Evolutionary conservation across 2,329 filamentous ascomycete genomes (phyloP), one percentile per base, ranked within the genome.

Genomic region (Botrytis deweyae): DNA sequence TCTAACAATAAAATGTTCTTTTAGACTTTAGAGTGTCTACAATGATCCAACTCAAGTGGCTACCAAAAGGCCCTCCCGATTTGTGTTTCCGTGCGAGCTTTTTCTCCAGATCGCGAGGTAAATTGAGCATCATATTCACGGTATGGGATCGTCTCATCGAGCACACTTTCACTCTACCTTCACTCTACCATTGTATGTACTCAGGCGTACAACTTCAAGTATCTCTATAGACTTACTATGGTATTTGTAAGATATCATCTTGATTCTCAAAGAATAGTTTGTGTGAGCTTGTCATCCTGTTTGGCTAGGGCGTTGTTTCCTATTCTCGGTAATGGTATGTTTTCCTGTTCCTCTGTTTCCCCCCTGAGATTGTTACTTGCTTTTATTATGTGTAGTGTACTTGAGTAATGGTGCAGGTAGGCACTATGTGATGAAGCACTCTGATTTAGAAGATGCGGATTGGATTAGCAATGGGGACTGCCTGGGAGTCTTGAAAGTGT

Each of bases 31-130:
- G 1, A 58, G 3, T 9, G 0, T 9, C 52, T 18, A 4, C n/a
- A 33, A 29, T 18, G 16, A 58, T 8, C 1, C 9, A 18, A 29
- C 5, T 29, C 52, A 29, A 58, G 7, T 29, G 6, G 25, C n/a
- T 9, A 58, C 1, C 7, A 29, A 16, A 29, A 0, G 2, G 3
- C 14, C 2, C 14, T 14, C 1, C n/a, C n/a, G 14, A 0, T 29
- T 29, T 29, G n/a, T 58, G n/a, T 58, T 18, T 29, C 7, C 1
- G 18, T 18, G 1, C 9, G 4, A 18, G 14, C n/a, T 4, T 29
- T 29, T 18, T 18, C 14, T 18, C n/a, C 9, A 7, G 7, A 58
- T 58, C 16, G 3, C 52, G 1, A 58, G 1, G 52, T 58, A 33
- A 3, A 29, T 29, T 16, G 5, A 1, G 49, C 1, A 29, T 55